These are phyloP conservation scores for Rubia yunnanensis DNA, from an alignment of 257 asterid genomes.

Conservation along the genomic window DNA sequence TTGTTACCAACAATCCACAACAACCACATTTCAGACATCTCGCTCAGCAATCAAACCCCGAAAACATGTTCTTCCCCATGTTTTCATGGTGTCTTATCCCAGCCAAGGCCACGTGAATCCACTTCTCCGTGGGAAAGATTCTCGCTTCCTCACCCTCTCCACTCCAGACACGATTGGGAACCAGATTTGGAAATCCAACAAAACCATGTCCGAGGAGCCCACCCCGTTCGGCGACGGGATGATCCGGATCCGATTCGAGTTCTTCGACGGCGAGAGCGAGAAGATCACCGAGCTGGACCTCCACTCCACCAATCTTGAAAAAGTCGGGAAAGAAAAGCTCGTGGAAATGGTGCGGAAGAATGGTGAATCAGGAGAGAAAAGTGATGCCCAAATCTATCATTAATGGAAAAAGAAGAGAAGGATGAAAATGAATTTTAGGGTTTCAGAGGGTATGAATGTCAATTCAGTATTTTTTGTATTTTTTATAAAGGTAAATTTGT, in stretches of 20 bases:
- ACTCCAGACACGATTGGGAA: constrained; percentile 46
- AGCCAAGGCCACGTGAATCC: constrained; percentile 81
- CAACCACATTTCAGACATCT: too few species aligned
- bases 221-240: constrained; percentile 35
- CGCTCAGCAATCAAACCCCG: too few species aligned
- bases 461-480: too few species aligned
- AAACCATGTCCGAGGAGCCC: constrained; percentile 14
- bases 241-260: constrained; percentile 56
- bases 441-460: too few species aligned
- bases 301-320: constrained; percentile 40
- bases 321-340: constrained; percentile 32
- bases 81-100: constrained; percentile 49
- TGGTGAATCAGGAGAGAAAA: constrained; percentile 33
- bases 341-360: constrained; percentile 31
- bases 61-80: background rate
- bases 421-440: too few species aligned
- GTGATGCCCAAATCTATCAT: too few species aligned
- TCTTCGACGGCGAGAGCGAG: constrained; percentile 74
- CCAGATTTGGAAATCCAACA: constrained; percentile 35
- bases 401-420: too few species aligned
- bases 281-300: constrained; percentile 19
- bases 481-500: too few species aligned
- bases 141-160: constrained; percentile 55
- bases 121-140: constrained; percentile 53
- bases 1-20: too few species aligned